Conservation (phyloP, 208 protist genomes). For the Trypanosoma avium region DNA sequence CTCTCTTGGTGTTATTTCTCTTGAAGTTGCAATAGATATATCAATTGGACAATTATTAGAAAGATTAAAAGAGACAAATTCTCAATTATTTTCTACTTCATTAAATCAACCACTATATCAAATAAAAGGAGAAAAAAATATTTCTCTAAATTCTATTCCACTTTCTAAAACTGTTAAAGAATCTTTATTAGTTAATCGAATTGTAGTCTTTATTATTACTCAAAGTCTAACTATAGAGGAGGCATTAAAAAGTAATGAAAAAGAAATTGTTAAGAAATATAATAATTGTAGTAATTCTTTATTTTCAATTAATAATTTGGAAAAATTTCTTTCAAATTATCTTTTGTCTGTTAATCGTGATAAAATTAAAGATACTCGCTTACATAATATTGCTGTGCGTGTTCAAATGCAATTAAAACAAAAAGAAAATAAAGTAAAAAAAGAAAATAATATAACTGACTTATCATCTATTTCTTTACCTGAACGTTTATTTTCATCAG, state of each 20-base stretch:
- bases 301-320: neutral
- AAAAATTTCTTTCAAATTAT: neutral
- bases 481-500: neutral
- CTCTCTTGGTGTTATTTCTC: conserved; percentile 21
- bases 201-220: neutral
- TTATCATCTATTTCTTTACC: neutral
- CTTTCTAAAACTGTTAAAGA: conserved; percentile 5
- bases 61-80: conserved; percentile 19
- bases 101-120: conserved; percentile 6
- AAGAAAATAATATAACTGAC: neutral
- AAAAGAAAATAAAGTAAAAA: neutral
- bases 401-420: neutral
- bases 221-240: too few species aligned
- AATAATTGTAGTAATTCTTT: neutral
- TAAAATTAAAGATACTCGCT: neutral
- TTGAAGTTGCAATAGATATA: conserved; percentile 44
- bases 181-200: conserved; percentile 1
- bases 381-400: neutral
- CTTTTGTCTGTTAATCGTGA: neutral
- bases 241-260: neutral
- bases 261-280: neutral
- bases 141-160: conserved; percentile 10
- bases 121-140: neutral
- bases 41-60: conserved; percentile 68
- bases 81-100: neutral